Evolutionary conservation across 371 early-diverging fungal genomes (phyloP), one percentile per base, ranked within the genome.

Genomic region (Fennellomyces sp.): DNA sequence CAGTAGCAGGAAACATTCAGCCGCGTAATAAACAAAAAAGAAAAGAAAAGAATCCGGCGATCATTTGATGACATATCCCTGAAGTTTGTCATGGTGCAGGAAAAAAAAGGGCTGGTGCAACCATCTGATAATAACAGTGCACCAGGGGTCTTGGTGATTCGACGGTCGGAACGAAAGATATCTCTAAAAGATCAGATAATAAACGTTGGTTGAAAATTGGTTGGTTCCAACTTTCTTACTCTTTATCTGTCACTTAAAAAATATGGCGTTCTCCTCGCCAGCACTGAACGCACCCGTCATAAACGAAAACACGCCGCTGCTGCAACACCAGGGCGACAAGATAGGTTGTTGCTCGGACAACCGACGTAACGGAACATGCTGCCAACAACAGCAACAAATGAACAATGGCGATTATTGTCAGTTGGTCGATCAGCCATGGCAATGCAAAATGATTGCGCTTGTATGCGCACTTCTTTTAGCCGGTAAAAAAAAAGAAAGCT

Each of bases 381-480:
- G 55, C 27, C 54, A 60, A 30, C 42, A 54, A 29, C 50, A 27
- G 30, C 21, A 15, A 2, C n/a, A 38, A 6, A 21, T 28, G 21
- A 35, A 66, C 12, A 66, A 70, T 41, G 67, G 67, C n/a, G 62
- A 63, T 11, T 56, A 60, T 26, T 70, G 72, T 60, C 61, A 65
- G 36, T 42, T 80, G 17, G 63, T 72, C n/a, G 73, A 78, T 31
- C 73, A 75, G 31, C 83, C 78, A 49, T 80, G 84, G 73, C 76
- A 84, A 50, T 85, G 83, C 57, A 88, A 88, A 70, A 35, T 73
- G 3, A 61, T 86, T 59, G 90, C 90, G 19, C 69, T 88, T 25
- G 51, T 79, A 8, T 88, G 87, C 61, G 83, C 84, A 33, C 68
- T 89, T 38, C 78, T 87, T 36, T 69, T 89, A 51, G 83, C 88